Evolutionary conservation across 192 early-diverging fungal genomes (phyloP).

Genomic region (Chytriomyces hyalinus): DNA sequence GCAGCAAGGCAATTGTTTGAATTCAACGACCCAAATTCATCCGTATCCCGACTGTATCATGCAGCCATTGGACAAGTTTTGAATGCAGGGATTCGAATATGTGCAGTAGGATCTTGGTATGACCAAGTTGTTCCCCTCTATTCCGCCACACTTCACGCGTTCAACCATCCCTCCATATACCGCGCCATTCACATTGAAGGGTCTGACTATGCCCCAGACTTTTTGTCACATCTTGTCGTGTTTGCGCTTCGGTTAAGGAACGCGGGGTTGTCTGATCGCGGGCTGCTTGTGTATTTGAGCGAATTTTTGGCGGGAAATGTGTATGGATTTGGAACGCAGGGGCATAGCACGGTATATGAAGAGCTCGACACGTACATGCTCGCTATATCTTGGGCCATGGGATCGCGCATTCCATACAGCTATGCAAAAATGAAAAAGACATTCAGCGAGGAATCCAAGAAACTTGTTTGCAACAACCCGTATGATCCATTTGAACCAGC

Average conservation of each 20-base stretch:
- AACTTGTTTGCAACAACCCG: constrained; percentile 7
- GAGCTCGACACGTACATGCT: constrained; percentile 82
- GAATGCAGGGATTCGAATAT: constrained; percentile 70
- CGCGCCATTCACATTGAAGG: constrained; percentile 92
- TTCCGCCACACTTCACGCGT: constrained; percentile 58
- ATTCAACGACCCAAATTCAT: constrained; percentile 80
- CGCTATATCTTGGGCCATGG: constrained; percentile 52
- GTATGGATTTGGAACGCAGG: constrained; percentile 80
- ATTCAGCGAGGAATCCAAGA: constrained; percentile 5
- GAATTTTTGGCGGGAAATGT: constrained; percentile 87
- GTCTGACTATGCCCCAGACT: constrained; percentile 73
- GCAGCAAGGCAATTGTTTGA: constrained; percentile 93
- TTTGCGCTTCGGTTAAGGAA: constrained; percentile 90
- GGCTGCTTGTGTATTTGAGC: constrained; percentile 81
- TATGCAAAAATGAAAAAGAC: constrained; percentile 28
- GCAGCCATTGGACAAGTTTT: constrained; percentile 72
- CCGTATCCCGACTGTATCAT: constrained; percentile 72
- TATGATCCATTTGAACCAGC: constrained; percentile 23
- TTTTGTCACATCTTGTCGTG: constrained; percentile 83
- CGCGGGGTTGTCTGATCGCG: constrained; percentile 84
- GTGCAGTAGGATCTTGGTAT: constrained; percentile 85
- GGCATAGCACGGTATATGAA: constrained; percentile 93
- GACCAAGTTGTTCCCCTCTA: constrained; percentile 95
- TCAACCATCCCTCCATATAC: constrained; percentile 65
- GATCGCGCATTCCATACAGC: constrained; percentile 29